Conservation (phyloP, 345 rosid species). For the Raphanus sativus region DNA sequence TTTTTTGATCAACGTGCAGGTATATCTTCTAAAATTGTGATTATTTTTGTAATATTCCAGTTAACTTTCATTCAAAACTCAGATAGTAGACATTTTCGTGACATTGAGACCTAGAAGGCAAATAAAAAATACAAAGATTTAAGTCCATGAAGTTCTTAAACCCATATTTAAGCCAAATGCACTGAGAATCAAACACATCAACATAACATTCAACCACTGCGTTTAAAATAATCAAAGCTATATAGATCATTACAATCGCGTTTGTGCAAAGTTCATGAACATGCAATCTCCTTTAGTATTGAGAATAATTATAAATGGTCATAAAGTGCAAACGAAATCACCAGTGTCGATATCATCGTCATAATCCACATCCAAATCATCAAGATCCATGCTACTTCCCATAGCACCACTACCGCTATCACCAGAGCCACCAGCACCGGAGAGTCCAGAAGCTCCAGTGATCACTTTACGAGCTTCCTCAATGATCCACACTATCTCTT, state of each 20-base stretch:
- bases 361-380: conserved; percentile 51
- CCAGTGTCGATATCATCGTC: conserved; percentile 53
- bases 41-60: background rate
- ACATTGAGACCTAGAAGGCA: background rate
- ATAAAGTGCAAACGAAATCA: conserved; percentile 57
- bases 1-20: too few species aligned
- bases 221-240: background rate
- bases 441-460: conserved; percentile 30
- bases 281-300: background rate
- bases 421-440: conserved; percentile 34
- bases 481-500: conserved; percentile 52
- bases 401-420: conserved; percentile 44
- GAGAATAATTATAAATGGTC: conserved; percentile 8
- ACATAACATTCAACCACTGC: background rate
- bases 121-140: background rate
- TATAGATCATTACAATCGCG: background rate
- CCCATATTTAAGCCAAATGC: background rate
- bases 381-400: conserved; percentile 68
- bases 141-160: background rate
- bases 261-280: background rate
- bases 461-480: conserved; percentile 61
- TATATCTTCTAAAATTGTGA: background rate
- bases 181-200: background rate
- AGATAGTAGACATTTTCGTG: background rate
- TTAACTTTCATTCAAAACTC: background rate